Conservation (phyloP, 2,329 filamentous ascomycete species). For the Whalleya microplaca region DNA sequence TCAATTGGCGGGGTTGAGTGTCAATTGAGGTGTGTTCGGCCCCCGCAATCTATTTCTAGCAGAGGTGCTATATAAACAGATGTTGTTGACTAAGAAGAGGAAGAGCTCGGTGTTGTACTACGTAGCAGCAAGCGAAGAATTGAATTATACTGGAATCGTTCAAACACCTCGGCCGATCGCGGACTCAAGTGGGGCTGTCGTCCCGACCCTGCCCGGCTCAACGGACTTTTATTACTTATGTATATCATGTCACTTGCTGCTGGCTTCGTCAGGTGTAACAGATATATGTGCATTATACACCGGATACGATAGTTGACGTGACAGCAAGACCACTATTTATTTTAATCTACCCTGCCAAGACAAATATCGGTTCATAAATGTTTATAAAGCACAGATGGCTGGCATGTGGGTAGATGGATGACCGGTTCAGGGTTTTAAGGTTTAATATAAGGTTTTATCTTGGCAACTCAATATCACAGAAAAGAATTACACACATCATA, state of each 20-base stretch:
- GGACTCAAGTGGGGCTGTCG: slow-evolving; percentile 15
- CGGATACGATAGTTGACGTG: no score
- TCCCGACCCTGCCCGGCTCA: background rate
- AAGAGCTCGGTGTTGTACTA: slow-evolving; percentile 8
- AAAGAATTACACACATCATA: no score
- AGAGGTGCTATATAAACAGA: slow-evolving; percentile 3
- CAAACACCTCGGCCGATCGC: slow-evolving; percentile 19
- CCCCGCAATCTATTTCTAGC: slow-evolving; percentile 3
- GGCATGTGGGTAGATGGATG: background rate
- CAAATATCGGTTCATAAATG: background rate
- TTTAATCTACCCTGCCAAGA: background rate
- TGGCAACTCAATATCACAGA: background rate
- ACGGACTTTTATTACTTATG: no score
- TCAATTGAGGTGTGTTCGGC: background rate
- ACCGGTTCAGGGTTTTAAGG: background rate
- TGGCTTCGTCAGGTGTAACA: no score
- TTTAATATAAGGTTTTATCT: background rate
- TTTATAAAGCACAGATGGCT: background rate
- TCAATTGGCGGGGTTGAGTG: slow-evolving; percentile 18
- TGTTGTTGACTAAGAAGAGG: background rate
- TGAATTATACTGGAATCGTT: slow-evolving; percentile 8
- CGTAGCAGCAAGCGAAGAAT: slow-evolving; percentile 1
- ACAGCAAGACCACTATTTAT: background rate
- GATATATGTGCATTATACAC: no score
- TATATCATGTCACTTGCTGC: no score